Base-by-base conservation (phyloP, 78 protist species). In the Dictyostelium capitatum region DNA sequence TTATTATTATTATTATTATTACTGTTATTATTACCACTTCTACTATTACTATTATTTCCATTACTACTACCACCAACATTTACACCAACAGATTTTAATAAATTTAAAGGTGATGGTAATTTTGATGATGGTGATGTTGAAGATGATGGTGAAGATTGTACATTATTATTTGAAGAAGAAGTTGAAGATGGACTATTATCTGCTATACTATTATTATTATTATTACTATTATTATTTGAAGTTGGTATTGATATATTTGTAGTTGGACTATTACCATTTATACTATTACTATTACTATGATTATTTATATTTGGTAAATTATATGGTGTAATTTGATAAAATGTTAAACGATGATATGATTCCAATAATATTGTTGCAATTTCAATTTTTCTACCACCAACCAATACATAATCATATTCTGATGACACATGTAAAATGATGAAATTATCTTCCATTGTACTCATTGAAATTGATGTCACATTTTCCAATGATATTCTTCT, bases 361-460 rank as follows among this genome's bases (percentile, higher is more conserved):
- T 90, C 96, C 14, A 82, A 75, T 6, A 97, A 50, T 7, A 79
- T 25, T 0, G 95, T 89, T 47, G 96, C 92, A 32, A 97, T 94
- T 48, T 97, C 98, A 28, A 91, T 95, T 89, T 97, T 97, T 56
- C 95, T 92, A 50, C 89, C 70, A 74, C 97, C 92, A 57, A 94
- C 90, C 32, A 97, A 30, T 10, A 97, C 94, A 62, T 97, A 97
- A 62, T 97, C 98, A 81, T 97, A 97, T 80, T 95, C 97, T 14
- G 78, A 59, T 7, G 95, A 82, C 9, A 97, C 96, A 75, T 95
- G 96, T 30, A 97, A 51, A 4, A 89, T 48, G 53, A 97, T 95
- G 64, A 92, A 92, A 89, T 95, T 95, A 80, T 97, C 98, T 28
- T 96, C 94, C 14, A 92, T 57, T 6, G 83, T 78, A 77, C 91